Base-by-base conservation (phyloP, 1,284 basidiomycete species). In the Apiotrichum mycotoxinovorans region DNA sequence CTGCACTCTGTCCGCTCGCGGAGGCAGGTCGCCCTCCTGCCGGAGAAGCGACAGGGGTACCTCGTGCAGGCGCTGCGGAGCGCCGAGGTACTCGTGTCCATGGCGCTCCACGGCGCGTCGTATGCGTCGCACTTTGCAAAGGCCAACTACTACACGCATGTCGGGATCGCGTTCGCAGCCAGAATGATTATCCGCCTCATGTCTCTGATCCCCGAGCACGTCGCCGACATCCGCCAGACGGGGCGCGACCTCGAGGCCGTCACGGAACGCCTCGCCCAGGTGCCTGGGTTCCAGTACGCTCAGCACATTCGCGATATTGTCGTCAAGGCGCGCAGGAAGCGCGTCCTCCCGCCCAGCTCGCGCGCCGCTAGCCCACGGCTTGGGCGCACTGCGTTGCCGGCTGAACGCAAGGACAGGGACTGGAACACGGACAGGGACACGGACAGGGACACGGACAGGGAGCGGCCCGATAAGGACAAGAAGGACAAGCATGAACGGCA, bases 241-340 rank as follows among this genome's bases (percentile, higher is more conserved):
- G 69, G 69, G 5, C 56, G 67, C 41, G 72, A 75, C 44, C 69
- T 75, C 26, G 73, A 73, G 53, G 60, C 66, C n/a, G 54, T 73
- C 4, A 66, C 71, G 7, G 49, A 64, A 25, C 57, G 66, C 14
- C 56, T 74, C 11, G 61, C 69, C 1, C 60, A 63, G 25, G 73
- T 75, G 1, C 73, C 73, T 8, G 71, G 73, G 0, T 75, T 71
- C 62, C 67, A 69, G 60, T 70, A 67, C 46, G 69, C 69, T 4
- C 56, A 65, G 33, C 53, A 69, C n/a, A 64, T 73, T 10, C 67
- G 67, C 22, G 68, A 69, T 11, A 63, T 73, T 17, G 53, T 73
- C 12, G 51, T 58, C 38, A 65, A 65, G 51, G 73, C 73, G 18
- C 44, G 71, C 15, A 52, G 66, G 1, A 56, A 66, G 37, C 66